These are phyloP conservation scores for Backusella luteola DNA, from an alignment of 192 early-diverging fungal genomes.

Conservation along the genomic window DNA sequence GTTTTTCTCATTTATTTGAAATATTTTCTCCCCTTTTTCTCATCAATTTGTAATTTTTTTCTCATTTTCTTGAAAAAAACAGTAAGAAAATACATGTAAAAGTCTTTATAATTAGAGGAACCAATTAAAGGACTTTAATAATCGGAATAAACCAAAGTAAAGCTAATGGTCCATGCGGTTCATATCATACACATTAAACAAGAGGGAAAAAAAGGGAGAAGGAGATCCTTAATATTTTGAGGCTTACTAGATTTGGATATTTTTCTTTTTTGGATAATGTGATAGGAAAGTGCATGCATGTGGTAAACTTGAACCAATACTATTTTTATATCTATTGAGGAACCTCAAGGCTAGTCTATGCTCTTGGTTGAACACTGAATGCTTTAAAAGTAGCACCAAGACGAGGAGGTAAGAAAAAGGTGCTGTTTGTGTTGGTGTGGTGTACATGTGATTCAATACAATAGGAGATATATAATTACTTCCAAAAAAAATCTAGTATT, in stretches of 20 bases:
- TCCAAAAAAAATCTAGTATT: background rate
- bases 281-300: background rate
- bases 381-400: background rate
- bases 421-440: background rate
- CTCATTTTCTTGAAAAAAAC: no score
- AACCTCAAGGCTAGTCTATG: background rate
- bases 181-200: background rate
- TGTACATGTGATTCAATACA: background rate
- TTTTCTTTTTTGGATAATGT: conserved; percentile 8
- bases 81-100: background rate
- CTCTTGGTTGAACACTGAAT: background rate
- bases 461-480: background rate
- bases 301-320: background rate
- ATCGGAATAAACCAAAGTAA: background rate
- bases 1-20: no score
- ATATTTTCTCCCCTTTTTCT: no score
- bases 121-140: background rate
- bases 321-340: background rate
- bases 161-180: background rate
- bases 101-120: background rate
- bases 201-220: background rate
- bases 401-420: background rate
- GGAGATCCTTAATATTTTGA: background rate
- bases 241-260: background rate
- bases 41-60: no score